phyloP scores from a whole-genome alignment of 306 rosid genomes.

The Erythrophleum fordii region DNA sequence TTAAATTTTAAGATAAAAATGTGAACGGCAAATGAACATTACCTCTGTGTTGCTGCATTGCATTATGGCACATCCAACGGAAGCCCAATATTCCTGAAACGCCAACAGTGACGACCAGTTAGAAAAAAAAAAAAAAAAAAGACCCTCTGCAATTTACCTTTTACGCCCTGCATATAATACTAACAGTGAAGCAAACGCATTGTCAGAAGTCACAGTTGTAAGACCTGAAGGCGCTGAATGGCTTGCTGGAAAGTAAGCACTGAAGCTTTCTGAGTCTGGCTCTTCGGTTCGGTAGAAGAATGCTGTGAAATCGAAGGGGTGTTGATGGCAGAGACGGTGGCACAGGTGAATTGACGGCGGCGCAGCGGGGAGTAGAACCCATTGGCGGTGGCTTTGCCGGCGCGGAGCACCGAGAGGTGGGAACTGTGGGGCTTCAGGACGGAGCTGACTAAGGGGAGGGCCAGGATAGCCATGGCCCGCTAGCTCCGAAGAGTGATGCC shows the following conservation, averaged over 20 bases:
- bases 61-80: slow-evolving; percentile 97
- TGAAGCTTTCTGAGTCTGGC: slow-evolving; percentile 41
- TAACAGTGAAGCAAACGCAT: neutral
- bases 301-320: slow-evolving; percentile 48
- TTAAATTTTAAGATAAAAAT: neutral
- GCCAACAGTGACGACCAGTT: slow-evolving; percentile 15
- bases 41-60: slow-evolving; percentile 99
- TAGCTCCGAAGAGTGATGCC: neutral
- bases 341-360: slow-evolving; percentile 49
- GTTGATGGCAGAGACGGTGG: slow-evolving; percentile 49
- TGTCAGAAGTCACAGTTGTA: neutral
- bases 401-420: slow-evolving; percentile 45
- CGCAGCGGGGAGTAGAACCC: slow-evolving; percentile 22
- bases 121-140: neutral
- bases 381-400: slow-evolving; percentile 26
- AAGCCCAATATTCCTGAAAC: slow-evolving; percentile 93
- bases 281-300: slow-evolving; percentile 39
- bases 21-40: neutral
- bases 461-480: slow-evolving; percentile 61
- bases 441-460: slow-evolving; percentile 74
- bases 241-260: slow-evolving; percentile 89
- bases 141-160: neutral
- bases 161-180: neutral
- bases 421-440: slow-evolving; percentile 62
- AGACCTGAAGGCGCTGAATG: slow-evolving; percentile 95